Percentiles rank a stretch among this genome's conserved stretches.
These are phyloP conservation scores for Blepharisma undulans DNA, from an alignment of 169 alveolate species.

Conservation along the genomic window DNA sequence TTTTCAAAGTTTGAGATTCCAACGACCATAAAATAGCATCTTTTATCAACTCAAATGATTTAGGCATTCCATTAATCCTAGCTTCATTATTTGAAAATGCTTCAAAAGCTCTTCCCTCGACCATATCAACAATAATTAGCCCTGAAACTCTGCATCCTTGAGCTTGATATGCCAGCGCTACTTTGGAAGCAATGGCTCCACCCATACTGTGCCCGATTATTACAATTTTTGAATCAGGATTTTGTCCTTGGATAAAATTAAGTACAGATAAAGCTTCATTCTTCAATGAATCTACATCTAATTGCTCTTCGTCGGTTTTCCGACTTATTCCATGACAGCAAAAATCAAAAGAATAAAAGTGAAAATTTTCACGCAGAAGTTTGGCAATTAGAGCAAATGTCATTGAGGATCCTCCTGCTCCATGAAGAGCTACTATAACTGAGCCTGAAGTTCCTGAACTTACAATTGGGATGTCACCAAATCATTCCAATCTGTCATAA, in stretches of 20 bases:
- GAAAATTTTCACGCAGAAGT: slow-evolving; percentile 65
- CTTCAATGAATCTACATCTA: slow-evolving; percentile 59
- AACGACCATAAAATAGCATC: slow-evolving; percentile 84
- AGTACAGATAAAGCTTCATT: slow-evolving; percentile 70
- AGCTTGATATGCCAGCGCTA: not conserved
- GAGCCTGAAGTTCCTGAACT: slow-evolving; percentile 79
- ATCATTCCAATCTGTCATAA: not conserved
- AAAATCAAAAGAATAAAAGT: slow-evolving; percentile 77
- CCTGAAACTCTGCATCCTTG: slow-evolving; percentile 53
- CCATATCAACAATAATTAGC: slow-evolving; percentile 86
- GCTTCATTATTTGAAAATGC: slow-evolving; percentile 91
- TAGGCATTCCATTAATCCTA: slow-evolving; percentile 83
- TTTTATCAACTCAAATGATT: slow-evolving; percentile 74
- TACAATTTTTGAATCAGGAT: slow-evolving; percentile 61
- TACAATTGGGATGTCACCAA: slow-evolving; percentile 62
- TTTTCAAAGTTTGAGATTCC: slow-evolving; percentile 72
- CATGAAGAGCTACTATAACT: slow-evolving; percentile 81
- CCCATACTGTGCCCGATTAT: slow-evolving; percentile 88
- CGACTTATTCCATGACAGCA: slow-evolving; percentile 82
- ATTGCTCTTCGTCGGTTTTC: slow-evolving; percentile 55
- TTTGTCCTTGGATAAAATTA: slow-evolving; percentile 48
- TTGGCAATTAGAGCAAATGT: slow-evolving; percentile 70
- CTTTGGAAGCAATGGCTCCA: slow-evolving; percentile 77
- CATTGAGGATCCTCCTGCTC: slow-evolving; percentile 88
- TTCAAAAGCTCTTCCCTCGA: slow-evolving; percentile 90